A percentile compares a stretch with the other conserved stretches of the same genome.
Conservation (phyloP, 2,329 filamentous ascomycete genomes). For the Seiridium cupressi region DNA sequence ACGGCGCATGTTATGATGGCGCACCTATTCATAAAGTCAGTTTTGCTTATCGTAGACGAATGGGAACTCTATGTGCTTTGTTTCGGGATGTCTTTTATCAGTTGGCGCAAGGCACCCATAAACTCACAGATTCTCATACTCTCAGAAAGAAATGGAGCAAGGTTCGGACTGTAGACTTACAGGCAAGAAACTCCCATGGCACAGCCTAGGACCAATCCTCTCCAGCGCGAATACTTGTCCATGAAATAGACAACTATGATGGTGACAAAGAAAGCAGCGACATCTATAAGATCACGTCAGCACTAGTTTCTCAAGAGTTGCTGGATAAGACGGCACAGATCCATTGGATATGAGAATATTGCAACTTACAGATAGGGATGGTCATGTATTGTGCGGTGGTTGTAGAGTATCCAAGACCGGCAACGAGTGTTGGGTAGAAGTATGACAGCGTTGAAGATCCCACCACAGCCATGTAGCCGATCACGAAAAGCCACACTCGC, state of each 20-base stretch:
- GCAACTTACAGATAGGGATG: constrained; percentile 37
- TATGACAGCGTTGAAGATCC: constrained; percentile 47
- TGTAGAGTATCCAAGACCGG: constrained; percentile 46
- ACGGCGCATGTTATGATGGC: constrained; percentile 39
- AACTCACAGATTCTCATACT: too few species aligned
- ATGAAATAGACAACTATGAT: constrained; percentile 43
- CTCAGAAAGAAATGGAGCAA: too few species aligned
- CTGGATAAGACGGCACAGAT: too few species aligned
- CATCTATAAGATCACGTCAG: background rate
- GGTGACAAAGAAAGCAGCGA: constrained; percentile 41
- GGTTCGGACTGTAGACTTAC: constrained; percentile 7
- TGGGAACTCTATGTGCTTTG: too few species aligned
- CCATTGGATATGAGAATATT: background rate
- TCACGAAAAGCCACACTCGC: constrained; percentile 36
- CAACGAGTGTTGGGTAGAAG: constrained; percentile 43
- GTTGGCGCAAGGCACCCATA: too few species aligned
- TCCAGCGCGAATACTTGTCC: constrained; percentile 42
- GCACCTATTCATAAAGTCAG: constrained; percentile 6
- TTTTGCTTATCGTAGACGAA: too few species aligned
- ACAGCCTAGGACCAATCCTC: constrained; percentile 45
- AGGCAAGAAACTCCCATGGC: constrained; percentile 43
- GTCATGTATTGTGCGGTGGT: constrained; percentile 49
- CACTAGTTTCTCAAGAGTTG: too few species aligned
- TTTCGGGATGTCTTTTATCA: too few species aligned
- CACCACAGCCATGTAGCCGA: constrained; percentile 41